phyloP scores from a whole-genome alignment of 441 rosid genomes.

The Euphorbia corollata region DNA sequence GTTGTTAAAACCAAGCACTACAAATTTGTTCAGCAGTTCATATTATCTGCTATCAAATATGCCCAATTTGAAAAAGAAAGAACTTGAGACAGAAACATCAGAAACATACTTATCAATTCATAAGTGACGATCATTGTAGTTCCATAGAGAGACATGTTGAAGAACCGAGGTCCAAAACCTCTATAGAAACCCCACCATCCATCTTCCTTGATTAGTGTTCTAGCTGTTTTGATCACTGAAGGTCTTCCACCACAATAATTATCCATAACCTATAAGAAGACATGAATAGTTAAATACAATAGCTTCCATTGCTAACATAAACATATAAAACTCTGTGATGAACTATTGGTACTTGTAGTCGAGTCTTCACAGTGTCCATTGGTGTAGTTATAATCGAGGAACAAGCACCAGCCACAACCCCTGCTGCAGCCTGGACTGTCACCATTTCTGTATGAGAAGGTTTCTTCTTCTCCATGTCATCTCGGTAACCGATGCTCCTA shows the following conservation, averaged over 20 bases:
- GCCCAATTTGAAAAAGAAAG: not conserved
- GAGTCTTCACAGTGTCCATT: constrained; percentile 55
- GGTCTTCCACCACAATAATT: constrained; percentile 53
- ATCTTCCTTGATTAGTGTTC: constrained; percentile 42
- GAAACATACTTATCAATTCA: constrained; percentile 52
- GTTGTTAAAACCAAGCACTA: not conserved
- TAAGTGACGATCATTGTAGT: constrained; percentile 66
- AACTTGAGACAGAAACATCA: constrained; percentile 21
- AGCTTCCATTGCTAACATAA: not conserved
- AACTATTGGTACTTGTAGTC: constrained; percentile 48
- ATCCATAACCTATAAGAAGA: constrained; percentile 49
- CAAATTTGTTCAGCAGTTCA: not conserved
- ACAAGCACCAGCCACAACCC: constrained; percentile 58
- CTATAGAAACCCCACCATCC: constrained; percentile 67
- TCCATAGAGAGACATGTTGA: constrained; percentile 61
- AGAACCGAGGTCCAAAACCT: constrained; percentile 58
- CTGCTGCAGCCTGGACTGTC: constrained; percentile 53
- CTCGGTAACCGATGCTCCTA: constrained; percentile 52
- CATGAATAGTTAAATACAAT: not conserved
- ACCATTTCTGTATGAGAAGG: constrained; percentile 59
- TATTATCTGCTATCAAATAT: not conserved
- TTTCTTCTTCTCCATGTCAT: constrained; percentile 41
- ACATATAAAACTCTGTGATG: not conserved
- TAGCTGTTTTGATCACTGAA: constrained; percentile 45
- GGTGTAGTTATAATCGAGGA: constrained; percentile 57